phyloP scores from a whole-genome alignment of 768 basidiomycete species.

The Termitomyces sp. region DNA sequence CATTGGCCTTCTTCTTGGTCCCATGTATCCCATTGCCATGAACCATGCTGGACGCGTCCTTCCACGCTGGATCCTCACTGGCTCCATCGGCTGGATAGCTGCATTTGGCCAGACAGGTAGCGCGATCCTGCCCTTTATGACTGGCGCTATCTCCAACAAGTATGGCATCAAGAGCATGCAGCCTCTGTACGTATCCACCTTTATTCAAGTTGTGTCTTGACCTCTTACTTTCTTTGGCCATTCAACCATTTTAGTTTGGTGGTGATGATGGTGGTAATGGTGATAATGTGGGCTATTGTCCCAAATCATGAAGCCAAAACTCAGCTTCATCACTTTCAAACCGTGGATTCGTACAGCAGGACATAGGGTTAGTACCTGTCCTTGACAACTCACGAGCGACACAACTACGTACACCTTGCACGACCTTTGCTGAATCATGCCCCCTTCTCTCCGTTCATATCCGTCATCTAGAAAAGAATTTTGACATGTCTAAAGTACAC shows the following conservation, averaged over 20 bases:
- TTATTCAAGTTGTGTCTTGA: neutral
- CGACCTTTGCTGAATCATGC: neutral
- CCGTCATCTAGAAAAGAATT: neutral
- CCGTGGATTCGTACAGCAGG: no score
- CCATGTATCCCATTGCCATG: constrained; percentile 73
- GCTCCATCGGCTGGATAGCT: constrained; percentile 65
- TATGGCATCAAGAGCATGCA: constrained; percentile 60
- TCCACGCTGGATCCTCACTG: constrained; percentile 65
- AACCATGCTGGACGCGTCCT: constrained; percentile 65
- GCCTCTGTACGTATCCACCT: constrained; percentile 46
- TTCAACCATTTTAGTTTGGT: constrained; percentile 39
- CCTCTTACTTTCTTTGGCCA: neutral
- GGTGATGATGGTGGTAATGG: constrained; percentile 57
- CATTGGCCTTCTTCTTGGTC: constrained; percentile 68
- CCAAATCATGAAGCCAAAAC: constrained; percentile 24
- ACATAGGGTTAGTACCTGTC: neutral
- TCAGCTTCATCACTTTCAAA: neutral
- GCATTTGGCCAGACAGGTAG: constrained; percentile 70
- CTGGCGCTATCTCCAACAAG: constrained; percentile 61
- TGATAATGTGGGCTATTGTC: constrained; percentile 53
- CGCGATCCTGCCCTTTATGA: constrained; percentile 69
- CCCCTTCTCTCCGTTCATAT: no score
- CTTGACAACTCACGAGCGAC: neutral
- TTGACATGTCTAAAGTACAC: no score
- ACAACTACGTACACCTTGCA: neutral